Evolutionary conservation across 2,329 filamentous ascomycete species (phyloP).

Genomic region (Claviceps maximensis): DNA sequence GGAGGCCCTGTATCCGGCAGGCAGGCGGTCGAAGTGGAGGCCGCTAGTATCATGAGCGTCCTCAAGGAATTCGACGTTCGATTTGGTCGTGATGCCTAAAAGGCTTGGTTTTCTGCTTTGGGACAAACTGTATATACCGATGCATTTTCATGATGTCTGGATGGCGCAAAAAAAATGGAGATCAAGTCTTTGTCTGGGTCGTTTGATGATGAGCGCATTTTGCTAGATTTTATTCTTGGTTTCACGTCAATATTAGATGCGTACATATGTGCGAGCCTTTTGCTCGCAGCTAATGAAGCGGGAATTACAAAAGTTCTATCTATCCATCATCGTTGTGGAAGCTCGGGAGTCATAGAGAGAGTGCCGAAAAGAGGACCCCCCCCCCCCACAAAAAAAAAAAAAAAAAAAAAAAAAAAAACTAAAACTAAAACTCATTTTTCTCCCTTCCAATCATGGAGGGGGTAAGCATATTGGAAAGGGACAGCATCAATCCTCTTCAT

Average conservation of each 20-base stretch:
- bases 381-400: too few species aligned
- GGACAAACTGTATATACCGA: neutral
- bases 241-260: neutral
- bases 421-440: neutral
- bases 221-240: neutral
- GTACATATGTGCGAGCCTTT: too few species aligned
- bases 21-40: slow-evolving; percentile 63
- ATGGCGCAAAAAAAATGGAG: neutral
- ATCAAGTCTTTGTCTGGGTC: neutral
- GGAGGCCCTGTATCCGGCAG: slow-evolving; percentile 23
- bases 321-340: too few species aligned
- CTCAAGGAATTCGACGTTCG: slow-evolving; percentile 67
- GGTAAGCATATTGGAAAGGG: slow-evolving; percentile 1
- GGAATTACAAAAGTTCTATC: too few species aligned
- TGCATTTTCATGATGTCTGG: neutral
- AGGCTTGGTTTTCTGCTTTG: neutral
- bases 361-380: too few species aligned
- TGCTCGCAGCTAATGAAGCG: too few species aligned
- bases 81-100: slow-evolving; percentile 39
- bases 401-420: too few species aligned
- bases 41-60: slow-evolving; percentile 76
- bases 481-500: neutral
- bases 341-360: too few species aligned
- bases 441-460: neutral
- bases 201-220: neutral